Percentiles rank a stretch among this genome's conserved stretches.
phyloP scores from a whole-genome alignment of 139 green algal genomes.

The Chlamydomonas schloesseri region DNA sequence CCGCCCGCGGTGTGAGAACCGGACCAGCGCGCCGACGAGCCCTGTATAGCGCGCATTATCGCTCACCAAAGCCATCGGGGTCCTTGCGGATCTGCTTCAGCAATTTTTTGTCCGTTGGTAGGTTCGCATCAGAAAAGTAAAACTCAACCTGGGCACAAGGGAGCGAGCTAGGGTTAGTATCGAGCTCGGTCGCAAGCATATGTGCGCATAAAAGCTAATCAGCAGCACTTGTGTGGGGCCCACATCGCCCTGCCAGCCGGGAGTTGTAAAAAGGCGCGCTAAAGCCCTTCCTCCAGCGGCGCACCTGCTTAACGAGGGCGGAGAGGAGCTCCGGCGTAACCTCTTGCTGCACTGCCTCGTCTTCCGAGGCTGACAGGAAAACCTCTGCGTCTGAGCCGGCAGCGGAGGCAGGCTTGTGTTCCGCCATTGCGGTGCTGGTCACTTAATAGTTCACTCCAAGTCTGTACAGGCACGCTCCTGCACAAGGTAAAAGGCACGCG shows the following conservation, averaged over 20 bases:
- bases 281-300: neutral
- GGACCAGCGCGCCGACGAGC: no score
- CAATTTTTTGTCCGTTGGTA: slow-evolving; percentile 81
- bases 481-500: no score
- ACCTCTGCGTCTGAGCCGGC: slow-evolving; percentile 5
- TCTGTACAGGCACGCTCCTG: no score
- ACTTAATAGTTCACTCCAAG: no score
- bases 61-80: slow-evolving; percentile 75
- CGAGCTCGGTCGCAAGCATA: neutral
- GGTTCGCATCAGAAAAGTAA: slow-evolving; percentile 85
- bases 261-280: neutral
- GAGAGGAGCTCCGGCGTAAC: slow-evolving; percentile 33
- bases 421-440: slow-evolving; percentile 10
- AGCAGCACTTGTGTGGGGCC: neutral
- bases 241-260: neutral
- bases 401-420: neutral
- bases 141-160: slow-evolving; percentile 74
- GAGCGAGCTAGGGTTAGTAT: neutral
- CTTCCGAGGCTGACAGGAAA: slow-evolving; percentile 29
- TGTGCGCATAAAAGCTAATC: no score
- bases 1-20: neutral
- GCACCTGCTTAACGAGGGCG: slow-evolving; percentile 32
- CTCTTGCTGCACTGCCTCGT: slow-evolving; percentile 3
- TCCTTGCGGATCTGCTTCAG: slow-evolving; percentile 74
- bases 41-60: neutral